Evolutionary conservation across 139 green algal genomes (phyloP).

Genomic region (Tetraselmis striata): DNA sequence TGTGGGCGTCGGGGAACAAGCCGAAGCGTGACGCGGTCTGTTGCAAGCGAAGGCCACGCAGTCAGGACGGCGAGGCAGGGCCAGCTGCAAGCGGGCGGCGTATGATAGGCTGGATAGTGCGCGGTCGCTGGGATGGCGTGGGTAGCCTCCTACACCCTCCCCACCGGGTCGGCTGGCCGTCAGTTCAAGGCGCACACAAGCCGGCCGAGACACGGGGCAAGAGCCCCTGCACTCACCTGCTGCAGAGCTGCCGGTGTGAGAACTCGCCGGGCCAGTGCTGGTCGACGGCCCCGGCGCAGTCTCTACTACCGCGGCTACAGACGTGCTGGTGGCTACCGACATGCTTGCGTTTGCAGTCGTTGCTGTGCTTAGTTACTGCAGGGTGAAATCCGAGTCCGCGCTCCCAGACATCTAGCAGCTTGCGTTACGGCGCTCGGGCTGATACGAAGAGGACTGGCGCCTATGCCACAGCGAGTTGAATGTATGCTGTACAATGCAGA

Average conservation of each 20-base stretch:
- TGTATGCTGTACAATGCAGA: too few relatives aligned
- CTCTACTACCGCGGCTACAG: background rate
- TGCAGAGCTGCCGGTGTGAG: background rate
- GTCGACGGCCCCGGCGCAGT: background rate
- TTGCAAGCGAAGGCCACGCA: too few relatives aligned
- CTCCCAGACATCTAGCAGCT: too few relatives aligned
- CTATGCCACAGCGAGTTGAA: too few relatives aligned
- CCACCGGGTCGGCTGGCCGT: too few relatives aligned
- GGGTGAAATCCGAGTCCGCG: too few relatives aligned
- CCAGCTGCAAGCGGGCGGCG: background rate
- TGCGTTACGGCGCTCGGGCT: too few relatives aligned
- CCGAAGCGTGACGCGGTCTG: background rate
- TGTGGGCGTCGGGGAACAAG: background rate
- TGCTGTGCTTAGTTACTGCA: too few relatives aligned
- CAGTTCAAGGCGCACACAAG: background rate
- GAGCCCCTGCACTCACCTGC: background rate
- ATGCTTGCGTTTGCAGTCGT: too few relatives aligned
- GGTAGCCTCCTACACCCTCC: too few relatives aligned
- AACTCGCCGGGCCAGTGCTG: background rate
- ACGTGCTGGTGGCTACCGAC: background rate
- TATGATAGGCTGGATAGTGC: background rate
- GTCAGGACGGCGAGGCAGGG: background rate
- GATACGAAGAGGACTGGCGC: too few relatives aligned
- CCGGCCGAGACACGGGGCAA: background rate
- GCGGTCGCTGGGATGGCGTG: background rate